These are phyloP conservation scores for Diaporthe eres DNA, from an alignment of 2,329 filamentous ascomycete species.

Conservation along the genomic window DNA sequence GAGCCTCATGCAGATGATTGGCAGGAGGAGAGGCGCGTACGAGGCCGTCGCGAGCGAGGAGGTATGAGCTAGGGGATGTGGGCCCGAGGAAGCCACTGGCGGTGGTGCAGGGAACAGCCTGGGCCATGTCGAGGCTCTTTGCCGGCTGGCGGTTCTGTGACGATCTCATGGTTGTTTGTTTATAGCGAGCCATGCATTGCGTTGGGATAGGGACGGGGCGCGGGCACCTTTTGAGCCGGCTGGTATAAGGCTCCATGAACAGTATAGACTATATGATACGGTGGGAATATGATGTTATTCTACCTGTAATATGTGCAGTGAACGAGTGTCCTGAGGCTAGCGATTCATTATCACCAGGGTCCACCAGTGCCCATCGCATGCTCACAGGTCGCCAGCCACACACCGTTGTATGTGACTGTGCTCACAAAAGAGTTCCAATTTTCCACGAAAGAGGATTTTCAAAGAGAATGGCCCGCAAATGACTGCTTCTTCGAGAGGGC, in stretches of 20 bases:
- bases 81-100: neutral
- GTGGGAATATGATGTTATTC: neutral
- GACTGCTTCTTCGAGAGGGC: neutral
- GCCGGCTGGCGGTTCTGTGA: neutral
- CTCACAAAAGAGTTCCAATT: neutral
- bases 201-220: slow-evolving; percentile 4
- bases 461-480: too few species aligned
- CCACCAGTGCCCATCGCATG: neutral
- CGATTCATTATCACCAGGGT: neutral
- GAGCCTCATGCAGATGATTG: slow-evolving; percentile 70
- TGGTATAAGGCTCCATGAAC: slow-evolving; percentile 19
- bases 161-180: slow-evolving; percentile 30
- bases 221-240: neutral
- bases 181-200: slow-evolving; percentile 40
- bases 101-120: neutral
- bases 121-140: neutral
- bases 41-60: slow-evolving; percentile 74
- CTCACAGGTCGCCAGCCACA: neutral
- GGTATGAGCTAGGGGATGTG: slow-evolving; percentile 52
- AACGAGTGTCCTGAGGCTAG: neutral
- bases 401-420: neutral
- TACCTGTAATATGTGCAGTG: neutral
- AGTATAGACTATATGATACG: slow-evolving; percentile 28
- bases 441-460: too few species aligned
- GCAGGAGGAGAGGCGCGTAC: slow-evolving; percentile 65